Evolutionary conservation across 257 asterid species (phyloP).

Genomic region (Nicotiana noctiflora): DNA sequence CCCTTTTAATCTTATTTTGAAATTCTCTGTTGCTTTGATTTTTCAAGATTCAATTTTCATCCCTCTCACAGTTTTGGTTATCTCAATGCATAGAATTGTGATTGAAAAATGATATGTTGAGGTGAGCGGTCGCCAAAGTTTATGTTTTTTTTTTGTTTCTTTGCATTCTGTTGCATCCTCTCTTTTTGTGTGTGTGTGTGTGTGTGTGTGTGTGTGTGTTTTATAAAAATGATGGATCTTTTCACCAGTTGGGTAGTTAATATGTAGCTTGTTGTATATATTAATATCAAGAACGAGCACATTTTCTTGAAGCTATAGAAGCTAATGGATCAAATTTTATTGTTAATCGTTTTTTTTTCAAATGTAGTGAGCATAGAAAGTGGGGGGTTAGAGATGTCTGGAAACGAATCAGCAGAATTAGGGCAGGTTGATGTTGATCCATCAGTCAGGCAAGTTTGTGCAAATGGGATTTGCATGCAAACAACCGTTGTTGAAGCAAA

Average conservation of each 20-base stretch:
- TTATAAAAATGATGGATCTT: neutral
- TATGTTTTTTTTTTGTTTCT: too few species aligned
- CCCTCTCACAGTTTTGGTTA: neutral
- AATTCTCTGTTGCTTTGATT: neutral
- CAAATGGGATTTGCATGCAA: constrained; percentile 74
- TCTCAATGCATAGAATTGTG: neutral
- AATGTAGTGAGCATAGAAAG: constrained; percentile 24
- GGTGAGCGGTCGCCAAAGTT: too few species aligned
- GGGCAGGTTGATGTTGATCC: constrained; percentile 40
- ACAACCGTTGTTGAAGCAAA: constrained; percentile 74
- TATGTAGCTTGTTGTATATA: neutral
- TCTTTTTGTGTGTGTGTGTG: too few species aligned
- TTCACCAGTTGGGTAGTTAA: neutral
- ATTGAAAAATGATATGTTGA: neutral
- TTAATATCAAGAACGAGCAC: neutral
- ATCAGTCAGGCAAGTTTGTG: constrained; percentile 54
- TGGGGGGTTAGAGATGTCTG: constrained; percentile 55
- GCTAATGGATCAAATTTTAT: neutral
- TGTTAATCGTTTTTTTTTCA: constrained; percentile 25
- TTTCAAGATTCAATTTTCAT: constrained; percentile 3
- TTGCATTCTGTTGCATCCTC: too few species aligned
- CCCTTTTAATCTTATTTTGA: neutral
- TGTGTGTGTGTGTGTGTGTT: neutral
- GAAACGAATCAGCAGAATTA: constrained; percentile 42
- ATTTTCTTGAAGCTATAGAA: neutral